phyloP scores from a whole-genome alignment of 2,329 filamentous ascomycete species.

The Penicillium vulpinum region DNA sequence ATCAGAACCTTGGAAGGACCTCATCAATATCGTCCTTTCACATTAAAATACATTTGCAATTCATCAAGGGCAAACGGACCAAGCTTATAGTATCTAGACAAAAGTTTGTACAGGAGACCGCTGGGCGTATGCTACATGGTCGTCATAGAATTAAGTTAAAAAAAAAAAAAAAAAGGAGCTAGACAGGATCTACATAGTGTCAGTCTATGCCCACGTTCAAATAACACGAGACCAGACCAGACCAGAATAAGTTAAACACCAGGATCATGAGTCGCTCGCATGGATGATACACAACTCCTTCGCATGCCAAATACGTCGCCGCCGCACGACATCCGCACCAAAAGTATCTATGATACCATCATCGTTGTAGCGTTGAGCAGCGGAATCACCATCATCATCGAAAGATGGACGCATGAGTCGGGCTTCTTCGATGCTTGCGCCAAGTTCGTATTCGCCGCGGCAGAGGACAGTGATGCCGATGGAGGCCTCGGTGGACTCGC shows the following conservation, averaged over 20 bases:
- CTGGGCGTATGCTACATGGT: slow-evolving; percentile 41
- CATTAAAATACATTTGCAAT: background rate
- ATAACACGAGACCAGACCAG: background rate
- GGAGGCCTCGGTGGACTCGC: slow-evolving; percentile 59
- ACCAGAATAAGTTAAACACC: background rate
- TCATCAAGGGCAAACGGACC: too few relatives aligned
- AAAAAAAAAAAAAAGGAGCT: background rate
- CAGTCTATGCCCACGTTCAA: background rate
- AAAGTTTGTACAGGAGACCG: slow-evolving; percentile 44
- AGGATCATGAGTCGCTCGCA: slow-evolving; percentile 25
- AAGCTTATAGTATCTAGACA: background rate
- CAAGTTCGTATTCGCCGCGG: slow-evolving; percentile 78
- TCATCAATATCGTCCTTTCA: background rate
- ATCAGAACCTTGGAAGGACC: background rate
- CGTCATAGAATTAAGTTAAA: slow-evolving; percentile 5
- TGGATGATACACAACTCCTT: slow-evolving; percentile 48
- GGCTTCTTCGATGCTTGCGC: slow-evolving; percentile 78
- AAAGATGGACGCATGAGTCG: slow-evolving; percentile 46
- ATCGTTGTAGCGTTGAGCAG: slow-evolving; percentile 21
- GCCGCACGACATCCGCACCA: slow-evolving; percentile 40
- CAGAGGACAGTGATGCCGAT: slow-evolving; percentile 75
- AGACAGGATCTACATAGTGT: background rate
- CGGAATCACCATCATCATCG: slow-evolving; percentile 12
- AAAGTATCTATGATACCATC: slow-evolving; percentile 42
- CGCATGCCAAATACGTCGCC: slow-evolving; percentile 47